Base-by-base conservation (phyloP, 2,329 filamentous ascomycete genomes). In the Cladosporium sp. region DNA sequence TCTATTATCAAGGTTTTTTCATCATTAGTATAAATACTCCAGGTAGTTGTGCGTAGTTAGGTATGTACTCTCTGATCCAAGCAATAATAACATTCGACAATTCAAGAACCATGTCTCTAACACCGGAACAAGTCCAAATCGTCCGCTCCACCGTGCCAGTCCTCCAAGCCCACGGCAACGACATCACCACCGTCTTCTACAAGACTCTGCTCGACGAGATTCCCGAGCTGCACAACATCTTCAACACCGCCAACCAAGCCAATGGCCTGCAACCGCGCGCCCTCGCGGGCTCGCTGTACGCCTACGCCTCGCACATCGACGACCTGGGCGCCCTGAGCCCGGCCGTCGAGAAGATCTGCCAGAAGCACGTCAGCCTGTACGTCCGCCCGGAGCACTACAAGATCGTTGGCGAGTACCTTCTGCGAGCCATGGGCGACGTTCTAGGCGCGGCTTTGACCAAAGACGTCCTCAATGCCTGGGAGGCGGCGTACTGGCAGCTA, bases 131-230 rank as follows among this genome's bases (percentile, higher is more conserved):
- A 70, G 74, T 79, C 51, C 71, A 77, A 45, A 77, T 85, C 61
- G 82, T 90, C 68, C 84, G 83, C 67, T 76, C 82, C 45, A 89
- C 86, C 5, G 80, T 88, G 53, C 86, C 86, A 2, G 77, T 84
- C 29, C 76, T 90, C 3, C 77, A 77, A 18, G 75, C 84, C 54
- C 81, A 89, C 63, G 87, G 87, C 63, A 76, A 79, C 56, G 74
- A 76, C 55, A 87, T 90, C 66, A 84, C 85, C 5, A 76, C 75
- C n/a, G 76, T 79, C 57, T 89, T 91, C 73, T 90, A 91, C 74
- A 74, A 75, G 54, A 83, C 80, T 62, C 80, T 90, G 74, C 73
- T 90, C 19, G 64, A 65, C 9, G 80, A 81, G 34, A 75, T 88
- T 54, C 85, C 85, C 0, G 77, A 82, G 39, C 78, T 90, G 27